Evolutionary conservation across 495 filamentous ascomycete species (phyloP), one percentile per base, ranked within the genome.

Genomic region (Podospora pseudopauciseta): DNA sequence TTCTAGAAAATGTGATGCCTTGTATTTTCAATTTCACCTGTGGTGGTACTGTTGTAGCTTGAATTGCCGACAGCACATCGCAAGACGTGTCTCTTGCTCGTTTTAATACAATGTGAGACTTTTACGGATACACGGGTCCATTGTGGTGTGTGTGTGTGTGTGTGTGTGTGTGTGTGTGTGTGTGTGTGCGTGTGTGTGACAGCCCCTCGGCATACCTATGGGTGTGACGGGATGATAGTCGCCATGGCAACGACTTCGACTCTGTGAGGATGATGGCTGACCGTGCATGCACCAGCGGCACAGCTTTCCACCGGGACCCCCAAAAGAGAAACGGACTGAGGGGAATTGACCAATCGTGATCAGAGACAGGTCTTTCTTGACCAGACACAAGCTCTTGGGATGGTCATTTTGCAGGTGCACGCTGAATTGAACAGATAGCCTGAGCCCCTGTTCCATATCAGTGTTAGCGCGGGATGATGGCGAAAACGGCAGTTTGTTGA

Each of bases 401-500:
- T 11, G 0, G 39, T 32, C 30, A 32, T 32, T 32, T 32, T 32
- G 30, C 30, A 32, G 30, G 4, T 49, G 9, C 39, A 6, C 34
- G 34, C 34, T 39, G 34, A 39, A 39, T 39, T 39, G 5, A 11
- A 39, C 11, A 39, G 5, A 5, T 11, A 49, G 6, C 7, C 30
- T 49, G 39, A 49, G 5, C 39, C 13, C 9, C 15, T 0, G 39
- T 49, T 49, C 39, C 39, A 11, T 49, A 49, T 49, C 15, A 5
- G 39, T 49, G 39, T 16, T 49, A 49, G 39, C 39, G 39, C 4
- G 30, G 30, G 30, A 32, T 6, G 7, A 60, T 60, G 60, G 39
- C 54, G 57, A 30, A 27, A 65, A 68, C 70, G 57, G 65, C 19
- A 61, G 59, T 61, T 32, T 61, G 28, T 61, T 61, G 59, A 61